Evolutionary conservation across 2,329 filamentous ascomycete genomes (phyloP), one percentile per base, ranked within the genome.

Genomic region (Fusarium sp.): DNA sequence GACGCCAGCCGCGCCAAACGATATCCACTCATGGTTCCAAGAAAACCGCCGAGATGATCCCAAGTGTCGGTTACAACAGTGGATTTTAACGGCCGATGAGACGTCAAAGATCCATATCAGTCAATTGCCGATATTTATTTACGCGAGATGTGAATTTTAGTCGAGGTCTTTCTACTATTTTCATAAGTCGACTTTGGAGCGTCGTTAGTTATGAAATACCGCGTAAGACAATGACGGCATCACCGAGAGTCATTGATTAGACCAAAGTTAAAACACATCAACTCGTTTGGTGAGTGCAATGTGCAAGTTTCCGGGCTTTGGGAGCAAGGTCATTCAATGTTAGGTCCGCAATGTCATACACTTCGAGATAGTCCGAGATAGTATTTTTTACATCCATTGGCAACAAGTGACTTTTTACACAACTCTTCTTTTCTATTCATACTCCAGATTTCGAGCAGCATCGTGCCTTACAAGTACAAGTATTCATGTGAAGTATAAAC

Each of bases 11-110:
- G 31, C 52, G 58, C 41, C 65, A 59, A 59, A 42, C n/a, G 36
- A 68, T 71, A 70, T 54, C 69, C 69, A 71, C 69, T 71, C 60
- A 29, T 15, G 42, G 31, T 50, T 54, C 22, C 42, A 49, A 65
- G 45, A 39, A 65, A 70, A 49, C 42, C 59, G 41, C 45, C 58
- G 66, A 64, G 50, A 69, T 47, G 39, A 64, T 42, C n/a, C 41
- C 22, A 64, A 45, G 25, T 54, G 29, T 25, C 35, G n/a, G 49
- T 38, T 27, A n/a, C 54, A 53, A 44, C 18, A 29, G 47, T 53
- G 39, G 45, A 50, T 35, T 60, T 27, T 46, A 27, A 42, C 42
- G 42, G 15, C n/a, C 14, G 29, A 46, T 47, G 25, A 22, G 22
- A 69, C 25, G 13, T 20, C 18, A 15, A 56, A 35, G 27, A 12